Conservation (phyloP, 768 basidiomycete genomes). For the Rhizopogon roseolus region DNA sequence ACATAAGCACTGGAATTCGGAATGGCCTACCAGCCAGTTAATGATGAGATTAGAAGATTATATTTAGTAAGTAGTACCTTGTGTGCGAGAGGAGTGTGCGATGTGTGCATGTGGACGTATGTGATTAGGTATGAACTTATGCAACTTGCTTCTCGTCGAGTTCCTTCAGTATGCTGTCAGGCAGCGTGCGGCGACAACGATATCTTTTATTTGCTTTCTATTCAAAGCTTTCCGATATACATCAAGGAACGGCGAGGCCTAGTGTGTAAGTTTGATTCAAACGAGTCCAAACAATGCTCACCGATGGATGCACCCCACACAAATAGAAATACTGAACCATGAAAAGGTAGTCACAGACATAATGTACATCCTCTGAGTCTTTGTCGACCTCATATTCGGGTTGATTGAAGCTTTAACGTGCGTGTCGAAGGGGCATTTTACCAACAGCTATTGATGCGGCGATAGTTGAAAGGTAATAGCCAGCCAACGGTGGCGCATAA, state of each 20-base stretch:
- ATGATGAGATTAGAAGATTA: too few relatives aligned
- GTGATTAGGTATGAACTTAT: too few relatives aligned
- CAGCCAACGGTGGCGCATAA: too few relatives aligned
- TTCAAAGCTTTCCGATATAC: slow-evolving; percentile 11
- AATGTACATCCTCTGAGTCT: background rate
- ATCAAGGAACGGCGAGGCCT: slow-evolving; percentile 11
- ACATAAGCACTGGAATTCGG: too few relatives aligned
- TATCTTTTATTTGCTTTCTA: slow-evolving; percentile 14
- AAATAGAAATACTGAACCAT: background rate
- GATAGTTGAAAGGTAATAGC: too few relatives aligned
- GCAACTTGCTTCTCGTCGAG: background rate
- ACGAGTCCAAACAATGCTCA: slow-evolving; percentile 6
- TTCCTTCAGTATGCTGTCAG: slow-evolving; percentile 3
- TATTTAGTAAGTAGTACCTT: too few relatives aligned
- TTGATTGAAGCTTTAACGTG: background rate
- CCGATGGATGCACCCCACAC: slow-evolving; percentile 15
- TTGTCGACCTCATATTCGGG: background rate
- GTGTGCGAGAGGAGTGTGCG: too few relatives aligned
- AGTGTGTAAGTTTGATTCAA: background rate
- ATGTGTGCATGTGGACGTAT: too few relatives aligned
- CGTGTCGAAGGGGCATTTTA: too few relatives aligned
- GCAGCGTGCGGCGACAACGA: slow-evolving; percentile 8
- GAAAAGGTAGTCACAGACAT: background rate
- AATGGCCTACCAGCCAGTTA: too few relatives aligned
- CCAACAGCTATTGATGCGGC: too few relatives aligned